These are phyloP conservation scores for Antitrichia curtipendula DNA, from an alignment of 225 moss, liverwort and hornwort genomes.

Conservation along the genomic window DNA sequence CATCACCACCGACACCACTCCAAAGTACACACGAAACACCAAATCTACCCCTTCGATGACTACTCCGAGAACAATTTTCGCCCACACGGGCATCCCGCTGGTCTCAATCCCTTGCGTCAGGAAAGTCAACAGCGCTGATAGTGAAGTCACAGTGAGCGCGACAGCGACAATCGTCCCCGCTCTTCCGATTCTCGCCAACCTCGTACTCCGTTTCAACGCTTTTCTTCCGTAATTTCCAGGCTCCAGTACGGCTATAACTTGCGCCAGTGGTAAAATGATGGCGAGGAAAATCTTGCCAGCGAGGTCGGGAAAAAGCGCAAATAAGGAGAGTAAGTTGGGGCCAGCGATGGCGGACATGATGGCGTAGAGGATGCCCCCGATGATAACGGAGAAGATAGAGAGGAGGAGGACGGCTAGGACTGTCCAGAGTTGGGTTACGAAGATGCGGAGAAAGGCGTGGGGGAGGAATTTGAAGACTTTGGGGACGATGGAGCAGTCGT, in stretches of 20 bases:
- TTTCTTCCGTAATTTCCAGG: background rate
- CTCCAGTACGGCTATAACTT: background rate
- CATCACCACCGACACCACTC: background rate
- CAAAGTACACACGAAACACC: background rate
- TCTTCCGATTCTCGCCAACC: background rate
- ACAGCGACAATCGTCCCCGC: background rate
- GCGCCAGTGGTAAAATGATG: background rate
- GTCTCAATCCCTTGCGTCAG: too few relatives aligned
- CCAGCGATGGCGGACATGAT: background rate
- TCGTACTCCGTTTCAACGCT: background rate
- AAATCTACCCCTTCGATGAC: background rate
- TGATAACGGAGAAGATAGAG: rapidly evolving
- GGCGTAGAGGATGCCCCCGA: background rate
- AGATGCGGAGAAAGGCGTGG: background rate
- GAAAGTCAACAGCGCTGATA: rapidly evolving
- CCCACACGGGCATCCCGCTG: background rate
- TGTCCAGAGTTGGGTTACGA: background rate
- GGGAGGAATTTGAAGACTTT: background rate
- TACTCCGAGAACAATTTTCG: background rate
- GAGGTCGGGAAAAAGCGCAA: background rate
- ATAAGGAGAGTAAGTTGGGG: too few relatives aligned
- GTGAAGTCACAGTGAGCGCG: rapidly evolving
- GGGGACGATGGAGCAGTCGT: background rate
- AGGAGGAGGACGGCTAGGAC: rapidly evolving
- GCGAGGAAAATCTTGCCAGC: rapidly evolving